phyloP scores from a whole-genome alignment of 768 basidiomycete genomes.

The Boletus vermiculosoides region DNA sequence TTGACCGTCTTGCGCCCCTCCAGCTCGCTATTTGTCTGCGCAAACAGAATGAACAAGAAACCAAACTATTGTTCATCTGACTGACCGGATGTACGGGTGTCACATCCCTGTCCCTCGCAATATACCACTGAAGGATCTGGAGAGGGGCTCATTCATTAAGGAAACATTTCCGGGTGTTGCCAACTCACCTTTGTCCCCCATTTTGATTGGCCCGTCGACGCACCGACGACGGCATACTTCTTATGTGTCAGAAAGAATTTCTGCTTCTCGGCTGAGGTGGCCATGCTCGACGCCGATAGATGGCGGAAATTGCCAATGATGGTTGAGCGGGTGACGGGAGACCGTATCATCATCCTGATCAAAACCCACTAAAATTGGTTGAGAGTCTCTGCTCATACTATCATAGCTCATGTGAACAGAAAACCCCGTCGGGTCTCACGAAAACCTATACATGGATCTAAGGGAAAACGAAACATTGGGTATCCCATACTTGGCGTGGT shows the following conservation, averaged over 20 bases:
- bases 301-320: slow-evolving; percentile 5
- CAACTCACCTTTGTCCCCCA: slow-evolving; percentile 67
- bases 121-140: slow-evolving; percentile 80
- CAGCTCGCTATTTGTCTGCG: slow-evolving; percentile 66
- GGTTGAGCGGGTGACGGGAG: slow-evolving; percentile 2
- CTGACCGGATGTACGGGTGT: slow-evolving; percentile 75
- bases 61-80: neutral
- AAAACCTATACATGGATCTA: neutral
- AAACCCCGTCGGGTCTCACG: neutral
- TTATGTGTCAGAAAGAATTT: slow-evolving; percentile 58
- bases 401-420: neutral
- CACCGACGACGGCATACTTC: slow-evolving; percentile 76
- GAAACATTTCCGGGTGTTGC: neutral
- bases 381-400: neutral
- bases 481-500: neutral
- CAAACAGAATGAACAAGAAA: neutral
- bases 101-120: slow-evolving; percentile 53
- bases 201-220: slow-evolving; percentile 76
- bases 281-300: slow-evolving; percentile 22
- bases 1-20: slow-evolving; percentile 61
- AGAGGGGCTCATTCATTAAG: neutral
- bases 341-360: slow-evolving; percentile 2
- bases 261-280: slow-evolving; percentile 42
- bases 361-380: neutral
- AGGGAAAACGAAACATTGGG: neutral